phyloP scores from a whole-genome alignment of 768 basidiomycete genomes.

The Lenzites betulinus region DNA sequence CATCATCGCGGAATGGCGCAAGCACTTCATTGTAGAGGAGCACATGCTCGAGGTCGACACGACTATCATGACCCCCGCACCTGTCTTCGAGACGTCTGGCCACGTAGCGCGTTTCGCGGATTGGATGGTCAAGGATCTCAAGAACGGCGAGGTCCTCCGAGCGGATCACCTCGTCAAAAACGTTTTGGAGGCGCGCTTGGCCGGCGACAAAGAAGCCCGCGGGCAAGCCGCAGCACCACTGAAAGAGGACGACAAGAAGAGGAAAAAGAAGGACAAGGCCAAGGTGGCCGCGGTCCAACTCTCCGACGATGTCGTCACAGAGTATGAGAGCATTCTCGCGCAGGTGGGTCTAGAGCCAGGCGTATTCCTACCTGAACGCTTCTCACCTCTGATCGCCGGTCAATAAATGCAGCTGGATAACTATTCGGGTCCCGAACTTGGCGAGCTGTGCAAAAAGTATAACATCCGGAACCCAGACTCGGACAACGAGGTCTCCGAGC shows the following conservation, averaged over 20 bases:
- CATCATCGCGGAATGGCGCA: constrained; percentile 94
- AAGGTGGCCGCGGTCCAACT: constrained; percentile 73
- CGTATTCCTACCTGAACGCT: not conserved
- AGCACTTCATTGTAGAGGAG: constrained; percentile 98
- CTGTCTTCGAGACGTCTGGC: constrained; percentile 95
- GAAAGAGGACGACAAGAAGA: constrained; percentile 55
- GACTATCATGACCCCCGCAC: constrained; percentile 93
- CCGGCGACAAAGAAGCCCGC: constrained; percentile 88
- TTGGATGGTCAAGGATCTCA: constrained; percentile 97
- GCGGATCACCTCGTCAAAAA: constrained; percentile 95
- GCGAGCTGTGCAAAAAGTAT: constrained; percentile 79
- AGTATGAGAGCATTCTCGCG: constrained; percentile 85
- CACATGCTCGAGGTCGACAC: constrained; percentile 99
- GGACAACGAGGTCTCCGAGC: constrained; percentile 89
- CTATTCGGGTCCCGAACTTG: constrained; percentile 86
- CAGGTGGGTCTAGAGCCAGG: constrained; percentile 55
- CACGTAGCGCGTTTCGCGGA: constrained; percentile 98
- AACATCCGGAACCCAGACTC: constrained; percentile 89
- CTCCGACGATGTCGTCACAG: constrained; percentile 67
- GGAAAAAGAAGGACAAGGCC: constrained; percentile 76
- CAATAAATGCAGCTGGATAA: constrained; percentile 75
- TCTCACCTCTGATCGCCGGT: constrained; percentile 13
- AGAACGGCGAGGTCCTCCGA: constrained; percentile 95
- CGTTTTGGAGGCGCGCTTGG: constrained; percentile 87
- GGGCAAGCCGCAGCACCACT: constrained; percentile 62